phyloP scores from a whole-genome alignment of 495 filamentous ascomycete species.

The Tricharina praecox region DNA sequence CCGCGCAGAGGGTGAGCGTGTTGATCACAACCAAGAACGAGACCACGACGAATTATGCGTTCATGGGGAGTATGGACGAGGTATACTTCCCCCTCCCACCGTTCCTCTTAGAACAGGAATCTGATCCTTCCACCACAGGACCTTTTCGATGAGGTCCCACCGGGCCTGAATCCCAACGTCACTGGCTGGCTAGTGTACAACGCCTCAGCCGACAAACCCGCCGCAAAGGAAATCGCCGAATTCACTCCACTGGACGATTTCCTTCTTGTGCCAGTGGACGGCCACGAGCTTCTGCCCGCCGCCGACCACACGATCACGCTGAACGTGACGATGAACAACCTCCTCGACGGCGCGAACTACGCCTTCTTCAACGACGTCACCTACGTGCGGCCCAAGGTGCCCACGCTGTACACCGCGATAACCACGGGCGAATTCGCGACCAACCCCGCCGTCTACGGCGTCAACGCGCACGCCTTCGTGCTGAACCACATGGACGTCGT shows the following conservation, averaged over 20 bases:
- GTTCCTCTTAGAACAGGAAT: conserved; percentile 1
- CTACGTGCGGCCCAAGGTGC: conserved; percentile 58
- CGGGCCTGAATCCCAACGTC: conserved; percentile 51
- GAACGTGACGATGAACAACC: conserved; percentile 51
- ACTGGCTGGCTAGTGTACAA: conserved; percentile 72
- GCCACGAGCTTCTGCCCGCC: conserved; percentile 36
- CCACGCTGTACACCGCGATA: conserved; percentile 60
- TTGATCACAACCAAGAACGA: conserved; percentile 49
- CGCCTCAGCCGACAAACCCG: conserved; percentile 38
- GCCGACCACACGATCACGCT: conserved; percentile 46
- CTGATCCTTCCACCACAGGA: conserved; percentile 30
- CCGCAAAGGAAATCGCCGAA: conserved; percentile 36
- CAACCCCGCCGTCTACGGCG: conserved; percentile 53
- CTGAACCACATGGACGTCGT: conserved; percentile 50
- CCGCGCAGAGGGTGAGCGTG: conserved; percentile 56
- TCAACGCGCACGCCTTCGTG: conserved; percentile 51
- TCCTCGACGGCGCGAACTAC: conserved; percentile 61
- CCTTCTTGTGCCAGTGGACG: conserved; percentile 48
- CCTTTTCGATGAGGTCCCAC: conserved; percentile 51
- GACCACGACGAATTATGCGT: conserved; percentile 47
- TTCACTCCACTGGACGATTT: conserved; percentile 61
- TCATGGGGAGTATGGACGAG: conserved; percentile 45
- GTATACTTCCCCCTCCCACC: conserved; percentile 29
- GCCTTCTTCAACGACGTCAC: conserved; percentile 71
- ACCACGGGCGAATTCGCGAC: conserved; percentile 44